Base-by-base conservation (phyloP, 192 early-diverging fungal species). In the Linnemannia zychae region DNA sequence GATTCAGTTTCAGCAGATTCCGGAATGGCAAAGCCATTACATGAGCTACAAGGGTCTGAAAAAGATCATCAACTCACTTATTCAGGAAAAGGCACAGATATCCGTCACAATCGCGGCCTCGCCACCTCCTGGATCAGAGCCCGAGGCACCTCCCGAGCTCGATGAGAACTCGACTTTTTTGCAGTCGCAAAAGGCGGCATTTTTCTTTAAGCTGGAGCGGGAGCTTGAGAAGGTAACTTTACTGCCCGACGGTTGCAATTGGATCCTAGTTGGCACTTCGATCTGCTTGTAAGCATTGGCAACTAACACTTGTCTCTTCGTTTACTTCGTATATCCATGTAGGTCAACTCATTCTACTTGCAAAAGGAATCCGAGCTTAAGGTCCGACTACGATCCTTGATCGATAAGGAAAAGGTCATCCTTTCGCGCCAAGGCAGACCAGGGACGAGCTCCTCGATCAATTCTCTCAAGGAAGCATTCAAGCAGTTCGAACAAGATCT, bases 1-100 rank as follows among this genome's bases (percentile, higher is more conserved):
- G 87, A 98, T 99, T 77, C 95, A 96, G 90, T 93, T 92, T 72
- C 96, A 97, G 80, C 95, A 95, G 84, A 92, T 95, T 74, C 92
- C 95, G 70, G 98, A 99, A 90, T 99, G 98, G 98, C 93, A 94
- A 44, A 92, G 91, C 67, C 96, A 99, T 86, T 99, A 98, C 87
- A 93, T 99, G 89, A 96, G 95, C 91, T 99, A 99, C 92, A 99
- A 99, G 89, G 96, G 92, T 31, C 93, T 99, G 66, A 99, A 99
- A 88, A 99, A 99, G 89, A 97, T 99, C 57, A 99, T 99, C 78
- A 96, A 95, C 74, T 92, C 88, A 22, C 77, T 93, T 13, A 80
- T 88, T 57, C 88, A 90, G 24, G 90, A 89, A 52, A 90, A 89
- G 66, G 79, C 89, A 13, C 82, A 88, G 7, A 74, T 74, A 15